Percentiles rank a stretch among this genome's conserved stretches.
Conservation (phyloP, 148 eudicot genomes). For the Amaranthus cruentus region DNA sequence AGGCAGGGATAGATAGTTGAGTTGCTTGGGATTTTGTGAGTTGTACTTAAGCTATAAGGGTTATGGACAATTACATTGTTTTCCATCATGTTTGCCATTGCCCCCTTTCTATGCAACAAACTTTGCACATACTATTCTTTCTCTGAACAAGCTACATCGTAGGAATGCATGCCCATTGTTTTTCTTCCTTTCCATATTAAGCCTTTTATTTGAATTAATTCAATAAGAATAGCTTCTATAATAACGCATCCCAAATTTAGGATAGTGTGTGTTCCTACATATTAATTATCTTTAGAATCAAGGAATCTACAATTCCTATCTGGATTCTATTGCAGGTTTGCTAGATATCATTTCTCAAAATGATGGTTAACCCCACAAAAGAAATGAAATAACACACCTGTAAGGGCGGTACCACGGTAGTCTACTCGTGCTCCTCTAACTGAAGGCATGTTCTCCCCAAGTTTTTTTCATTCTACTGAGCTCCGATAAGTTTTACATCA, state of each 20-base stretch:
- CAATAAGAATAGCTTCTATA: background rate
- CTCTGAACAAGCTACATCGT: background rate
- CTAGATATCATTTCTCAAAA: slow-evolving; percentile 15
- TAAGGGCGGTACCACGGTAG: background rate
- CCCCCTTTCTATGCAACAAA: background rate
- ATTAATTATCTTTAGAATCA: background rate
- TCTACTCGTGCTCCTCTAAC: background rate
- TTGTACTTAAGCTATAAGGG: background rate
- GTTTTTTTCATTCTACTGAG: too few relatives aligned
- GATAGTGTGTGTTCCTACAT: background rate
- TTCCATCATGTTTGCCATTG: background rate
- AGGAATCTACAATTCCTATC: background rate
- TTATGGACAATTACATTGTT: background rate
- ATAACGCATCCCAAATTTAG: background rate
- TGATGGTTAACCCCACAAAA: slow-evolving; percentile 5
- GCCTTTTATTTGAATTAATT: background rate
- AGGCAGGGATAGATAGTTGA: background rate
- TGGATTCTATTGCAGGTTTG: slow-evolving; percentile 9
- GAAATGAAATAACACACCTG: background rate
- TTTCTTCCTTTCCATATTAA: background rate
- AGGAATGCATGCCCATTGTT: background rate
- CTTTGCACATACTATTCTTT: too few relatives aligned
- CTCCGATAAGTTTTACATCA: too few relatives aligned
- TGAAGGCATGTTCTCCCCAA: too few relatives aligned
- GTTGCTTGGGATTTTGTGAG: background rate